These are phyloP conservation scores for Clitoria ternatea DNA, from an alignment of 306 rosid species.

Conservation along the genomic window DNA sequence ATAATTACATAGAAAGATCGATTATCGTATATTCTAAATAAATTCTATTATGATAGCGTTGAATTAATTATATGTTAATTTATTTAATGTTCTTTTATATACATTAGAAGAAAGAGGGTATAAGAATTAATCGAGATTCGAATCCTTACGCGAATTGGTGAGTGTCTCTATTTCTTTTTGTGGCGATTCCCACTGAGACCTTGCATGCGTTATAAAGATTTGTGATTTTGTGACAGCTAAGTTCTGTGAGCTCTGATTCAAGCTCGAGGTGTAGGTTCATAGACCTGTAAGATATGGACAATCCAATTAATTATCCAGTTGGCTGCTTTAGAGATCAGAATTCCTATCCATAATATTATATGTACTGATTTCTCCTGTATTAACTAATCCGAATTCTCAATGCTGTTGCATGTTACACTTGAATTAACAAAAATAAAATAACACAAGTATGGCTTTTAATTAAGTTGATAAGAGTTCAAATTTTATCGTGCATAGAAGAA, in stretches of 20 bases:
- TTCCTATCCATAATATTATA: not conserved
- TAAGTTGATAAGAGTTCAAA: no score
- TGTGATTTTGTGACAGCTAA: conserved; percentile 35
- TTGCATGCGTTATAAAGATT: conserved; percentile 33
- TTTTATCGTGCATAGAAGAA: no score
- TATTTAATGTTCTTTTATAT: no score
- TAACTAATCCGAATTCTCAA: no score
- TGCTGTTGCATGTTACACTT: no score
- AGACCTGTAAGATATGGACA: conserved; percentile 45
- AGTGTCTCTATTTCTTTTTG: not conserved
- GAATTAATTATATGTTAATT: no score
- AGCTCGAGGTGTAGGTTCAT: conserved; percentile 23
- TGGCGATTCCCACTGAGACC: not conserved
- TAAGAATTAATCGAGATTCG: not conserved
- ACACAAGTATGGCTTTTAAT: no score
- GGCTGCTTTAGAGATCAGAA: not conserved
- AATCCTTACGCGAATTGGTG: not conserved
- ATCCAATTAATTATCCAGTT: conserved; percentile 32
- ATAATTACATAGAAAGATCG: no score
- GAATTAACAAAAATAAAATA: no score
- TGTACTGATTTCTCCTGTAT: not conserved
- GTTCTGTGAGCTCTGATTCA: conserved; percentile 41
- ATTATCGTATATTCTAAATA: no score
- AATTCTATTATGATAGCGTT: no score
- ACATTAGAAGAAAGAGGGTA: not conserved